These are phyloP conservation scores for Rhododendron simsii DNA, from an alignment of 148 eudicot species.

Conservation along the genomic window DNA sequence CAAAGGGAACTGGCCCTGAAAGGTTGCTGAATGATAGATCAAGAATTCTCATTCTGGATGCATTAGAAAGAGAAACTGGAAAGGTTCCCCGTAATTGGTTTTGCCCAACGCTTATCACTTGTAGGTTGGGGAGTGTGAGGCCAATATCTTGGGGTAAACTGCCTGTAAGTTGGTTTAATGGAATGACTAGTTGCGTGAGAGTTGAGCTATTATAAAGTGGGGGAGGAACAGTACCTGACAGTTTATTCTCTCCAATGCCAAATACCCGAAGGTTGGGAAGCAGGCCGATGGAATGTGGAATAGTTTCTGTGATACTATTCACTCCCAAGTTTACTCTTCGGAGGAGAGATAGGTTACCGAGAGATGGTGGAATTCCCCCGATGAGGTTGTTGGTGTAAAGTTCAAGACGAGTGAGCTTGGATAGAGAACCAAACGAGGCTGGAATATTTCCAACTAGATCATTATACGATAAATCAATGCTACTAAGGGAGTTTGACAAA, in stretches of 20 bases:
- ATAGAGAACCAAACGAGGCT: not conserved
- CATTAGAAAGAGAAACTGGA: not conserved
- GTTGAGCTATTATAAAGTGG: not conserved
- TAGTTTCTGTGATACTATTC: not conserved
- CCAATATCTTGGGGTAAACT: not conserved
- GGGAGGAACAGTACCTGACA: not conserved
- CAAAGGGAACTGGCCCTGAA: not conserved
- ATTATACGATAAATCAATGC: rapidly evolving
- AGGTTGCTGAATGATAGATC: not conserved
- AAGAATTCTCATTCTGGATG: not conserved
- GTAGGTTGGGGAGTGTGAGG: not conserved
- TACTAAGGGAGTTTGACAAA: not conserved
- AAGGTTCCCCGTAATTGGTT: not conserved
- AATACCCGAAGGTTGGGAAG: not conserved
- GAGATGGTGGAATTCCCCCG: not conserved
- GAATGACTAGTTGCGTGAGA: not conserved
- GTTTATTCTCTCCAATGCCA: not conserved
- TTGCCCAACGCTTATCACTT: not conserved
- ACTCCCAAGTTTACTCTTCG: rapidly evolving
- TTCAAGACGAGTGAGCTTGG: not conserved
- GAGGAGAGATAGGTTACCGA: not conserved
- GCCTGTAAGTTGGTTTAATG: not conserved
- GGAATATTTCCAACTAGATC: not conserved
- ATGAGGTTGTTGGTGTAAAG: not conserved
- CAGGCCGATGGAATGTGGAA: not conserved